Percentiles rank a stretch among this genome's conserved stretches.
These are phyloP conservation scores for Firmiana major DNA, from an alignment of 345 rosid species.

Conservation along the genomic window DNA sequence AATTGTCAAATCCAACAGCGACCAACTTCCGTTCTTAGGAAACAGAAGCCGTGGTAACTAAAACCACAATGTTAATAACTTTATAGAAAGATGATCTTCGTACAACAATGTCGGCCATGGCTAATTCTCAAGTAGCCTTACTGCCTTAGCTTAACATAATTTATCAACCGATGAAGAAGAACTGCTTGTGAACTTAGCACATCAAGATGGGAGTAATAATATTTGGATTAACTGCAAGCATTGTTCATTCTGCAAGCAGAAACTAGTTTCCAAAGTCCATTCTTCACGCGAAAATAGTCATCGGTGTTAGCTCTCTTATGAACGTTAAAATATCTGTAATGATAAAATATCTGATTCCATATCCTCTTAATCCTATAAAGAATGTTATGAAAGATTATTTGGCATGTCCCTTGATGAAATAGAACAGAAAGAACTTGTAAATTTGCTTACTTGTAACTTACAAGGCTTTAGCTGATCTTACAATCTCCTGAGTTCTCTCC, in stretches of 20 bases:
- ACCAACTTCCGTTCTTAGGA: background rate
- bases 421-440: background rate
- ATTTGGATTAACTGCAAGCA: no score
- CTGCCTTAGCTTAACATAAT: no score
- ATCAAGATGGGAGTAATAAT: no score
- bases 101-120: background rate
- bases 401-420: background rate
- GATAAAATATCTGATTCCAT: background rate
- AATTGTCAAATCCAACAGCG: no score
- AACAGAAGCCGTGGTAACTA: background rate
- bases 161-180: no score
- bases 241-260: no score
- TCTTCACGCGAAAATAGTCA: no score
- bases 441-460: background rate
- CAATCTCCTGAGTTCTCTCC: conserved; percentile 24
- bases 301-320: no score
- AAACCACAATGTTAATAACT: no score
- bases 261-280: no score
- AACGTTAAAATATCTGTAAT: no score
- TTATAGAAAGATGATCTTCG: background rate
- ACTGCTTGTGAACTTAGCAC: no score
- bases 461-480: conserved; percentile 24
- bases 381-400: background rate
- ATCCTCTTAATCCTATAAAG: background rate
- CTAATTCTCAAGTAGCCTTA: background rate